Conservation (phyloP, 2,329 filamentous ascomycete genomes). For the Colletotrichum karsti region DNA sequence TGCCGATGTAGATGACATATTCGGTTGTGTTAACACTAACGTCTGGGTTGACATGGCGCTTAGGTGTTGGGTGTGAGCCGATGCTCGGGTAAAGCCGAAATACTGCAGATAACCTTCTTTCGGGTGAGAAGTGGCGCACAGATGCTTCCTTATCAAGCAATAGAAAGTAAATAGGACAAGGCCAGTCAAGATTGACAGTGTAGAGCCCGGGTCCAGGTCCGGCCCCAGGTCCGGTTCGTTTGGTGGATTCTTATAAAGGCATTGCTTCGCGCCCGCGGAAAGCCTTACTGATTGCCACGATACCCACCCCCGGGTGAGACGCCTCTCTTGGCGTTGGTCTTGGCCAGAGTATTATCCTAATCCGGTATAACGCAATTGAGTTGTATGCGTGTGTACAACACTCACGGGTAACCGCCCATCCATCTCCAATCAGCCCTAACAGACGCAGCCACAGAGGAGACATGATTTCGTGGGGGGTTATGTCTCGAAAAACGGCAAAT, state of each 20-base stretch:
- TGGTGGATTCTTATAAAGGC: conserved; percentile 12
- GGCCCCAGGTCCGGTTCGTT: neutral
- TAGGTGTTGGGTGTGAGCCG: neutral
- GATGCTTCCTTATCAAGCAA: conserved; percentile 17
- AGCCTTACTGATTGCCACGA: neutral
- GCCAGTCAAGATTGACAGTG: neutral
- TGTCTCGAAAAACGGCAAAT: conserved; percentile 3
- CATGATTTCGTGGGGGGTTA: neutral
- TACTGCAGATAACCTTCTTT: neutral
- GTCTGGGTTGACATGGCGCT: neutral
- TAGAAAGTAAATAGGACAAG: neutral
- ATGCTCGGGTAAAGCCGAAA: neutral
- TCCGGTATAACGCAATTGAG: neutral
- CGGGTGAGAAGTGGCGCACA: neutral
- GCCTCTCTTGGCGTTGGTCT: neutral
- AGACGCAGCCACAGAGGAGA: neutral
- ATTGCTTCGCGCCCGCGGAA: neutral
- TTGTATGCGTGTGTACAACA: too few species aligned
- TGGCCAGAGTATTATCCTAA: conserved; percentile 28
- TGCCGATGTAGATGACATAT: neutral
- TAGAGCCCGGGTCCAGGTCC: neutral
- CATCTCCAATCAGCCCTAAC: conserved; percentile 6
- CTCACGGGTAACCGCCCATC: conserved; percentile 11
- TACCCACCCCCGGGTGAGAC: neutral
- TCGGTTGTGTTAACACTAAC: neutral